These are phyloP conservation scores for Dalechampia spathulata DNA, from an alignment of 441 rosid genomes.

Conservation along the genomic window DNA sequence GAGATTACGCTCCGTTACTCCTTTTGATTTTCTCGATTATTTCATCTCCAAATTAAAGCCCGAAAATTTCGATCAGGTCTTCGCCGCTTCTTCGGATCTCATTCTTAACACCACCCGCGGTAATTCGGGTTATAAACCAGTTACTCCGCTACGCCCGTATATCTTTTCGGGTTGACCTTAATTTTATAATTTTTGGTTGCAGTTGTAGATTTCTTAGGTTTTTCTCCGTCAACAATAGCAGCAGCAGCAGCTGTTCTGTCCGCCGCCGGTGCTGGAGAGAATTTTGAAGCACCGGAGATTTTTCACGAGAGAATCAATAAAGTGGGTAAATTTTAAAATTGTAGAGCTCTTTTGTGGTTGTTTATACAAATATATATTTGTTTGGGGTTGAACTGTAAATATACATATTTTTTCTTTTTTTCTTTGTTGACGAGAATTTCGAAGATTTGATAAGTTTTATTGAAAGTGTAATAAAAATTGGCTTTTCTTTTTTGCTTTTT, in stretches of 20 bases:
- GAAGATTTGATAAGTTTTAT: conserved; percentile 17
- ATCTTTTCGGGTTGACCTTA: not conserved
- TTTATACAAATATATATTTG: not conserved
- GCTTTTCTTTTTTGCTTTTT: conserved; percentile 7
- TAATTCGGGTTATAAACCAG: conserved; percentile 11
- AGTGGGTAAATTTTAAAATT: conserved; percentile 2
- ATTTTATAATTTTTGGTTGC: not conserved
- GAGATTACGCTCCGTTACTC: conserved; percentile 45
- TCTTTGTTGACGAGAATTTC: conserved; percentile 2
- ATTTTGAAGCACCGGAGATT: conserved; percentile 8
- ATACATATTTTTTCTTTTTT: conserved; percentile 4
- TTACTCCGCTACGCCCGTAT: no score
- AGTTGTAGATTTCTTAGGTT: conserved; percentile 52
- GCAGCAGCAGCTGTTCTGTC: conserved; percentile 48
- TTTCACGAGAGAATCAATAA: conserved; percentile 11
- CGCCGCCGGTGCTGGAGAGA: conserved; percentile 28
- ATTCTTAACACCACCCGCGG: conserved; percentile 42
- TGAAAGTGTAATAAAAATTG: conserved; percentile 28
- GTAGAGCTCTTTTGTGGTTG: not conserved
- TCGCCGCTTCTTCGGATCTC: conserved; percentile 40
- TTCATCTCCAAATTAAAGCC: conserved; percentile 29
- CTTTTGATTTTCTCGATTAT: conserved; percentile 40
- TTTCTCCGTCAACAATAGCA: conserved; percentile 32
- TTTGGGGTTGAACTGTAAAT: conserved; percentile 16
- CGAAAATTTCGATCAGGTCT: conserved; percentile 16